Conservation (phyloP, 169 alveolate species). For the Plasmodium chabaudi region DNA sequence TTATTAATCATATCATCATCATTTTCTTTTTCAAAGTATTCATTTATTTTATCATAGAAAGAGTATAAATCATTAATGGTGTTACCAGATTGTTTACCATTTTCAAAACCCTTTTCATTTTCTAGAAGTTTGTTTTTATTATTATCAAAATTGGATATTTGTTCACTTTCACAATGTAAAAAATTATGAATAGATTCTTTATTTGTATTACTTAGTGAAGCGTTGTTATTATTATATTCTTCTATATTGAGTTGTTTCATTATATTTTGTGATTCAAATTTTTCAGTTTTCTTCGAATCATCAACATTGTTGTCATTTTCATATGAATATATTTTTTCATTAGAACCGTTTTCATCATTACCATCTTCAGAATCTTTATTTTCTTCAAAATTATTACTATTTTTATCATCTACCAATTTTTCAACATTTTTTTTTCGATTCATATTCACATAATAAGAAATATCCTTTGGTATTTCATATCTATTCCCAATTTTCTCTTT, state of each 20-base stretch:
- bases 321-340: neutral
- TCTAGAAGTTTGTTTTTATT: no score
- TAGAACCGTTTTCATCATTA: neutral
- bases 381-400: neutral
- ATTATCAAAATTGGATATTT: no score
- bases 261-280: no score
- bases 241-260: no score
- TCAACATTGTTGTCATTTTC: neutral
- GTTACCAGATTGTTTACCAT: neutral
- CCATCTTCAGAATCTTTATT: neutral
- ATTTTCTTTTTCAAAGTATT: slow-evolving; percentile 23
- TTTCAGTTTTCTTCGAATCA: no score
- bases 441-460: slow-evolving; percentile 58
- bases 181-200: no score
- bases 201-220: no score
- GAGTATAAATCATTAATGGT: neutral
- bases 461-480: slow-evolving; percentile 74
- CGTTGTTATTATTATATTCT: no score
- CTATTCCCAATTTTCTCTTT: slow-evolving; percentile 37
- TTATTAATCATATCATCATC: slow-evolving; percentile 5
- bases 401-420: neutral
- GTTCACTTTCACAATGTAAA: no score
- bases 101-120: neutral
- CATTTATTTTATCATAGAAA: slow-evolving; percentile 47
- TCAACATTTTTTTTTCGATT: slow-evolving; percentile 42